Evolutionary conservation across 1,284 basidiomycete species (phyloP).

Genomic region (Papiliotrema fonsecae): DNA sequence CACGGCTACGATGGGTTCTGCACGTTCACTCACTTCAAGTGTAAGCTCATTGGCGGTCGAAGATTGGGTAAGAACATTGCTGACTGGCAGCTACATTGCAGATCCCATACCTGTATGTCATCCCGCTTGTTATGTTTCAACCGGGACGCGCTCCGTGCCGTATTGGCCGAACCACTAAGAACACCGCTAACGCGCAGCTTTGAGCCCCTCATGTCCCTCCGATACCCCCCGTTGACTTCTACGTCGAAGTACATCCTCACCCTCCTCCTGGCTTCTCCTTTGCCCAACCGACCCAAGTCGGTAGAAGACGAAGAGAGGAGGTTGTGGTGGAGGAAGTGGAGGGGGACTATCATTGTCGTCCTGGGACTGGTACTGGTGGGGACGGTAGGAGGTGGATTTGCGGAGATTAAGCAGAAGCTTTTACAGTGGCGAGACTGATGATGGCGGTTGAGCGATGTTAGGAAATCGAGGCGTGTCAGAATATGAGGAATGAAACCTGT

Average conservation of each 20-base stretch:
- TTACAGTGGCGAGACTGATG: too few species aligned
- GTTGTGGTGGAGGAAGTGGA: slow-evolving; percentile 5
- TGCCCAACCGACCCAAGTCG: slow-evolving; percentile 33
- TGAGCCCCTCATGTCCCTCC: slow-evolving; percentile 35
- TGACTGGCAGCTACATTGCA: slow-evolving; percentile 2
- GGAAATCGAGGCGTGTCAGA: too few species aligned
- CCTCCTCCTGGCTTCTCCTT: slow-evolving; percentile 22
- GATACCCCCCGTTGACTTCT: slow-evolving; percentile 35
- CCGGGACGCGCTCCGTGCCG: too few species aligned
- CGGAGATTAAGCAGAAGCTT: background rate
- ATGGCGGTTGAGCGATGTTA: too few species aligned
- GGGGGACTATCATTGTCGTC: background rate
- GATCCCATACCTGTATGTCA: slow-evolving; percentile 2
- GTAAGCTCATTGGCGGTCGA: slow-evolving; percentile 14
- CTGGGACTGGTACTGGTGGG: background rate
- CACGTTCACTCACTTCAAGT: slow-evolving; percentile 44
- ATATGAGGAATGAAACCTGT: too few species aligned
- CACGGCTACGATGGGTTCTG: slow-evolving; percentile 45
- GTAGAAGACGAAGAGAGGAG: slow-evolving; percentile 30
- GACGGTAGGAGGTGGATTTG: background rate
- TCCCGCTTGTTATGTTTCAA: background rate
- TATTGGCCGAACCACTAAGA: too few species aligned
- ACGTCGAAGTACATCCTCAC: slow-evolving; percentile 20
- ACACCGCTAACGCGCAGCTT: slow-evolving; percentile 29
- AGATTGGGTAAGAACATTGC: background rate